Percentiles rank a stretch among this genome's conserved stretches.
phyloP scores from a whole-genome alignment of 1,139 yeast genomes.

The Meyerozyma athensensis region DNA sequence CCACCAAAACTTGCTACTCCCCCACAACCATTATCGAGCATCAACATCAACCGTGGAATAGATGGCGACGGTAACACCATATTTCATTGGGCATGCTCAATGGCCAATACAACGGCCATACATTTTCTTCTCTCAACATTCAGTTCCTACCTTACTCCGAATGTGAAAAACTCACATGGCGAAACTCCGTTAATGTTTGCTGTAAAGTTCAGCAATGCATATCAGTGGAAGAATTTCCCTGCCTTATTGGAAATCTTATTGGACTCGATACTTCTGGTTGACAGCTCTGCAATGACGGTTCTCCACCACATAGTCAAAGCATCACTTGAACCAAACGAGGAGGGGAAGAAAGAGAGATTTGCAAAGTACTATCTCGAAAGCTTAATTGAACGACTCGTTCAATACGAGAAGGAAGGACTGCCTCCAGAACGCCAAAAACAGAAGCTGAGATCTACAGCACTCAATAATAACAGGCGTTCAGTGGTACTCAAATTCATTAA shows the following conservation, averaged over 20 bases:
- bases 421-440: constrained; percentile 15
- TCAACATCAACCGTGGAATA: constrained; percentile 75
- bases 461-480: constrained; percentile 17
- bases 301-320: constrained; percentile 71
- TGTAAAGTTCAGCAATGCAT: constrained; percentile 83
- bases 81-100: constrained; percentile 93
- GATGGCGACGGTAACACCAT: constrained; percentile 94
- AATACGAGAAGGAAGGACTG: constrained; percentile 19
- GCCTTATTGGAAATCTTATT: constrained; percentile 66
- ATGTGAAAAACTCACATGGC: constrained; percentile 59
- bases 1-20: constrained; percentile 35
- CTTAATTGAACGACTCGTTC: constrained; percentile 54
- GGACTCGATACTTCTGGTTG: constrained; percentile 73
- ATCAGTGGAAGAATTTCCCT: constrained; percentile 70
- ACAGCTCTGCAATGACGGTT: constrained; percentile 65
- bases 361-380: constrained; percentile 81
- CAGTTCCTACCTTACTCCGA: constrained; percentile 51
- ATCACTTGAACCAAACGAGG: constrained; percentile 16
- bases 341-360: constrained; percentile 61
- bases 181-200: constrained; percentile 89
- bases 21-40: constrained; percentile 39
- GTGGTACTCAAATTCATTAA: constrained; percentile 65
- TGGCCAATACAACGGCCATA: constrained; percentile 74
- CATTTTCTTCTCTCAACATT: constrained; percentile 59
- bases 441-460: constrained; percentile 8